Percentiles rank a stretch among this genome's conserved stretches.
Evolutionary conservation across 306 rosid genomes (phyloP).

Genomic region (Quercus ilex): DNA sequence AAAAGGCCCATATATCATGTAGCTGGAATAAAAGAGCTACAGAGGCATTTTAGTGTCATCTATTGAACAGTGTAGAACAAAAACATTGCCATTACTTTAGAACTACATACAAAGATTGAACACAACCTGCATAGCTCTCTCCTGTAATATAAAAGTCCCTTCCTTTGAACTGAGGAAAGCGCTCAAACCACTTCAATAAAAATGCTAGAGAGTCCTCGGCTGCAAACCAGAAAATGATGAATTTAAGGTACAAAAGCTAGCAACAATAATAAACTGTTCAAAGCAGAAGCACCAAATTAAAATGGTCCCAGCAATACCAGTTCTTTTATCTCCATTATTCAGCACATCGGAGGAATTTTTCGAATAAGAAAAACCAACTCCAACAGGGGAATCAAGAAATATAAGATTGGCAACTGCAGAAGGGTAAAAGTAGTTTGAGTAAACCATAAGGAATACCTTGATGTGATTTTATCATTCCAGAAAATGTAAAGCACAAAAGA

Average conservation of each 20-base stretch:
- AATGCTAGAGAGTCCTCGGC: slow-evolving; percentile 65
- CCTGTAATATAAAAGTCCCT: slow-evolving; percentile 67
- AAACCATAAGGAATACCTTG: background rate
- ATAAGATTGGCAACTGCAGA: slow-evolving; percentile 79
- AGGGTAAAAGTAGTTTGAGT: slow-evolving; percentile 7
- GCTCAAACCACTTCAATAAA: slow-evolving; percentile 74
- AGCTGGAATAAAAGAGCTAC: background rate
- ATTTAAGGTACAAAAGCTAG: slow-evolving; percentile 11
- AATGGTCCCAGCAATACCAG: slow-evolving; percentile 43
- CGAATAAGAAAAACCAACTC: slow-evolving; percentile 97
- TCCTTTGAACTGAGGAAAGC: slow-evolving; percentile 71
- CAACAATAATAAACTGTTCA: background rate
- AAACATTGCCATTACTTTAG: background rate
- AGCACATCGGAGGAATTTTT: slow-evolving; percentile 58
- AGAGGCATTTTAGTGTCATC: background rate
- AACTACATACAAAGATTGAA: background rate
- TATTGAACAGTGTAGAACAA: background rate
- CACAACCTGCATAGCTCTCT: slow-evolving; percentile 90
- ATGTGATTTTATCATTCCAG: background rate
- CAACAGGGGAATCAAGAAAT: slow-evolving; percentile 82
- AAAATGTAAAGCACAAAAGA: background rate
- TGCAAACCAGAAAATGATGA: slow-evolving; percentile 29
- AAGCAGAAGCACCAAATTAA: slow-evolving; percentile 1
- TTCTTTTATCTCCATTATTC: slow-evolving; percentile 69
- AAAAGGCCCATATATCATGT: background rate